Evolutionary conservation across 202 grass and related monocot genomes (phyloP).

Genomic region (Setaria viridis): DNA sequence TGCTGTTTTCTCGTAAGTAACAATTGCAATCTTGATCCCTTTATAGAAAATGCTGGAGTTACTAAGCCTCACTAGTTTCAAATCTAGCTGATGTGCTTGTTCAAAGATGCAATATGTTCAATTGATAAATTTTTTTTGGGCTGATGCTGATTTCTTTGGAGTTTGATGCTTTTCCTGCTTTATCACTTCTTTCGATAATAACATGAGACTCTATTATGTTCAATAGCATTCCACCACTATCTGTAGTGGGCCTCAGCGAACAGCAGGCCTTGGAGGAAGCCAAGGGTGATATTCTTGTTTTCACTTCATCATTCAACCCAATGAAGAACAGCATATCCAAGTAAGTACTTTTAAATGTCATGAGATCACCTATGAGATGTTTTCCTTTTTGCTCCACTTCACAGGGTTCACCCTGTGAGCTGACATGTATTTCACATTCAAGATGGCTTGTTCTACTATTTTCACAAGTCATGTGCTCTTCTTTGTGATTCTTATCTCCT

Average conservation of each 20-base stretch:
- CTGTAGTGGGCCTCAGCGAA: slow-evolving; percentile 88
- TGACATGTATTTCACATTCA: not conserved
- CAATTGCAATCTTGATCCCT: not conserved
- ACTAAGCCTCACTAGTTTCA: not conserved
- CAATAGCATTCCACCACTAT: slow-evolving; percentile 82
- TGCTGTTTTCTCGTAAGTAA: slow-evolving; percentile 89
- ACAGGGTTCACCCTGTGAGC: not conserved
- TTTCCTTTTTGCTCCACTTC: not conserved
- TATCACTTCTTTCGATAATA: slow-evolving; percentile 10
- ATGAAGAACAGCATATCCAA: slow-evolving; percentile 98
- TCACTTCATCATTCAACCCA: slow-evolving; percentile 87
- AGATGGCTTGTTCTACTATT: not conserved
- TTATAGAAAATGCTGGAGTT: not conserved
- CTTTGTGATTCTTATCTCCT: not conserved
- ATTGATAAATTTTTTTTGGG: not conserved
- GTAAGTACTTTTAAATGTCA: slow-evolving; percentile 41
- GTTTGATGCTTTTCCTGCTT: slow-evolving; percentile 10
- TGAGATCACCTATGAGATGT: not conserved
- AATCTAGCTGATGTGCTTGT: not conserved
- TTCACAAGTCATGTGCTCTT: not conserved
- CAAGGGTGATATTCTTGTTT: slow-evolving; percentile 80
- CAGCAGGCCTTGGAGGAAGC: slow-evolving; percentile 77
- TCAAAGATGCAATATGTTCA: not conserved
- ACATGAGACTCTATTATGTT: slow-evolving; percentile 25
- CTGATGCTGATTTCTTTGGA: not conserved